Evolutionary conservation across 140 eudicot genomes (phyloP), one percentile per base, ranked within the genome.

Genomic region (Erigeron philadelphicus): DNA sequence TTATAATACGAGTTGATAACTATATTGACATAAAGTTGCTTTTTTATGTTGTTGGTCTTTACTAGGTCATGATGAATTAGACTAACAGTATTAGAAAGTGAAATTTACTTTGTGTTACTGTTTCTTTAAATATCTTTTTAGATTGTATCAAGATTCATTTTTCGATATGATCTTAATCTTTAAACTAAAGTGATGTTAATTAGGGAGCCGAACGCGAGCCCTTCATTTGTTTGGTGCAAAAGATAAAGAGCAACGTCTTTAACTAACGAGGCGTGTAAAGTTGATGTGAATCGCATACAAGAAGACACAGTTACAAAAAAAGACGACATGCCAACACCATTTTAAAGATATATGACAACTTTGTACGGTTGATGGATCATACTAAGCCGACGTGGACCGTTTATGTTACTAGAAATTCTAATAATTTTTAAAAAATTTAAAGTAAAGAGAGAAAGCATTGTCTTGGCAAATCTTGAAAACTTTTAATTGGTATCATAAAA

Each of bases 401-500:
- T 64, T 5, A 25, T 7, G 53, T 64, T 64, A 64, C 54, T 43
- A 17, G 55, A 44, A 44, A 43, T 43, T 43, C 11, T 43, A 44
- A 19, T 6, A n/a, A 61, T 23, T 6, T 16, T 5, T 6, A 52
- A 64, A 17, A 17, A 8, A 9, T 17, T 16, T 11, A 9, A 64
- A 16, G 19, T 44, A 64, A 64, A 64, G 55, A 16, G 10, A 44
- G 45, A 9, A 17, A 45, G 54, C 55, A 17, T 17, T 9, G 69
- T 64, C 52, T 67, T 67, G 69, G 68, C 79, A 75, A 75, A 67
- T 75, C 74, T 72, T 68, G 11, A 54, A 56, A 69, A 48, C 82
- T 72, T 78, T 77, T 40, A 44, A 49, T 5, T 66, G 67, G 46
- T 23, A 77, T 78, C 72, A 72, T 67, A 65, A 66, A 72, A 78